Conservation (phyloP, 2,329 filamentous ascomycete genomes). For the Calonectria pseudoreteaudii region DNA sequence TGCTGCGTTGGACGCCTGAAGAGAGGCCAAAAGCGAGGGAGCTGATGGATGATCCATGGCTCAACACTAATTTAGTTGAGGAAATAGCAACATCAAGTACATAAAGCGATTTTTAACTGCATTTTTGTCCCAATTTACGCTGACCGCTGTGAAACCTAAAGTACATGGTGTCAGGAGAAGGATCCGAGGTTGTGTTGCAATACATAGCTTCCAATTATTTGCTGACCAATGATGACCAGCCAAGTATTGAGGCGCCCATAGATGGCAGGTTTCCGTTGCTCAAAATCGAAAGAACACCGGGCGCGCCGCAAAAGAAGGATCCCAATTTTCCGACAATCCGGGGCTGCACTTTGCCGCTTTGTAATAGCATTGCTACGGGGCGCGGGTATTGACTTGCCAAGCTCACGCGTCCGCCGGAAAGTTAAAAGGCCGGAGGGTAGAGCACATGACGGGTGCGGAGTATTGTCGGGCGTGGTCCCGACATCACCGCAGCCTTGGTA, state of each 20-base stretch:
- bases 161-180: not conserved
- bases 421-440: not conserved
- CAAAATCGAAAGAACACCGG: not conserved
- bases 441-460: not conserved
- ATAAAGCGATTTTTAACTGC: conserved; percentile 6
- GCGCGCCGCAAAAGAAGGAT: not conserved
- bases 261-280: not conserved
- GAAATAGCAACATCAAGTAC: not conserved
- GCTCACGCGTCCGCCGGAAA: not conserved
- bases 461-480: not conserved
- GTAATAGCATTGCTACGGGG: not conserved
- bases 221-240: not conserved
- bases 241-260: not conserved
- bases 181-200: not conserved
- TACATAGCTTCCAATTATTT: not conserved
- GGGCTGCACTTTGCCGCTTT: not conserved
- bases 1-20: conserved; percentile 42
- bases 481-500: not conserved
- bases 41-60: conserved; percentile 40
- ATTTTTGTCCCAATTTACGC: not conserved
- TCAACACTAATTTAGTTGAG: conserved; percentile 20
- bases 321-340: not conserved
- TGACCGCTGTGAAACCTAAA: not conserved
- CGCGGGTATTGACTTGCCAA: not conserved
- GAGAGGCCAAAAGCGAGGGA: conserved; percentile 39